These are phyloP conservation scores for Citrus hindsii DNA, from an alignment of 345 rosid genomes.

Conservation along the genomic window DNA sequence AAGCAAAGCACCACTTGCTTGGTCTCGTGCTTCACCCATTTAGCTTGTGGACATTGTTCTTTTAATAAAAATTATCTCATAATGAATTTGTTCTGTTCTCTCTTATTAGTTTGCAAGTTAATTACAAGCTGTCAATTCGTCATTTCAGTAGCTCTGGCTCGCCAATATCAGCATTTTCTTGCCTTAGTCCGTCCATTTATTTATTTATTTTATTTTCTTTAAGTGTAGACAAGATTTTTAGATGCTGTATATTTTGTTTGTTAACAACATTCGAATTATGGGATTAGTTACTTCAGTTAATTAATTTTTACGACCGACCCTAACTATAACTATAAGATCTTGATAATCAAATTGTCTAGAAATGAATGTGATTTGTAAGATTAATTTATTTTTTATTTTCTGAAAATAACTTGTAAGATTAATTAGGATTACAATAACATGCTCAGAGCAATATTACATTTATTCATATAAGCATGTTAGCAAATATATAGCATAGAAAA, in stretches of 20 bases:
- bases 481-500: too few relatives aligned
- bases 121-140: constrained; percentile 21
- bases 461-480: background rate
- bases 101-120: too few relatives aligned
- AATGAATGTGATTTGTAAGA: background rate
- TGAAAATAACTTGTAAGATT: background rate
- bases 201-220: background rate
- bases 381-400: too few relatives aligned
- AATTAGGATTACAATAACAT: background rate
- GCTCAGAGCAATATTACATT: background rate
- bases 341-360: background rate
- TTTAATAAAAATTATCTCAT: constrained; percentile 9
- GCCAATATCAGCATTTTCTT: background rate
- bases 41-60: constrained; percentile 17
- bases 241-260: constrained; percentile 18
- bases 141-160: constrained; percentile 4
- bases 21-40: constrained; percentile 50
- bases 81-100: background rate
- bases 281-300: background rate
- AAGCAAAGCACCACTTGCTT: constrained; percentile 41
- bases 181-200: background rate
- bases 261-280: background rate
- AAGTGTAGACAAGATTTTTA: constrained; percentile 7
- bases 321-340: background rate
- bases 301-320: background rate